These are phyloP conservation scores for Pleodorina starrii DNA, from an alignment of 139 green algal species.

Conservation along the genomic window DNA sequence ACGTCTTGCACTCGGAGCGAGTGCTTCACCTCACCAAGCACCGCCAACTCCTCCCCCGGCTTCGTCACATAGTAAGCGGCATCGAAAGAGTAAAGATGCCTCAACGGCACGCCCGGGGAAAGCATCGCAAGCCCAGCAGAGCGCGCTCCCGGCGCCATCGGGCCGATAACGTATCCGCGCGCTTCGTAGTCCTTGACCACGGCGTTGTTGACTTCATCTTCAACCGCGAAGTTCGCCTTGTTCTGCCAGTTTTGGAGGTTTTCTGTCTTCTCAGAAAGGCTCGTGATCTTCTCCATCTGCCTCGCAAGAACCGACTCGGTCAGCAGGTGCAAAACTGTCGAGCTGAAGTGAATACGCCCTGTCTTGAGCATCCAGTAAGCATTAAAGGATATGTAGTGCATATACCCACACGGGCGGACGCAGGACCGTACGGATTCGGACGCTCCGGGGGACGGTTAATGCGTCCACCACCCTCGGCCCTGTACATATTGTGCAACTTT, in stretches of 20 bases:
- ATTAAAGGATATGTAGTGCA: no score
- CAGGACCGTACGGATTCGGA: no score
- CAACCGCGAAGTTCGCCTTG: background rate
- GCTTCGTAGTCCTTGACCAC: background rate
- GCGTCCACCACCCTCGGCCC: no score
- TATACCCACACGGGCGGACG: no score
- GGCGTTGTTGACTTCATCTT: background rate
- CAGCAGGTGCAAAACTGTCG: background rate
- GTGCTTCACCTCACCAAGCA: conserved; percentile 15
- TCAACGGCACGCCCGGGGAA: background rate
- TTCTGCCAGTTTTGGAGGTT: conserved; percentile 7
- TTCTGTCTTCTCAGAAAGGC: background rate
- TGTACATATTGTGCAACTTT: no score
- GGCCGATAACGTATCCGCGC: background rate
- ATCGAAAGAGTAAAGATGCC: background rate
- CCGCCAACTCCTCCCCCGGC: background rate
- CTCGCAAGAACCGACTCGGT: background rate
- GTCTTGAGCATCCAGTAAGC: background rate
- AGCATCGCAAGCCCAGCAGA: conserved; percentile 10
- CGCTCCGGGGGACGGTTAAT: no score
- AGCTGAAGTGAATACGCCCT: background rate
- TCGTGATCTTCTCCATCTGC: conserved; percentile 7
- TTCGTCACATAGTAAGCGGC: background rate
- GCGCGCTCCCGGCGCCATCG: background rate
- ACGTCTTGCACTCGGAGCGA: background rate